Evolutionary conservation across 371 early-diverging fungal genomes (phyloP), one percentile per base, ranked within the genome.

Genomic region (Entomophthora muscae): DNA sequence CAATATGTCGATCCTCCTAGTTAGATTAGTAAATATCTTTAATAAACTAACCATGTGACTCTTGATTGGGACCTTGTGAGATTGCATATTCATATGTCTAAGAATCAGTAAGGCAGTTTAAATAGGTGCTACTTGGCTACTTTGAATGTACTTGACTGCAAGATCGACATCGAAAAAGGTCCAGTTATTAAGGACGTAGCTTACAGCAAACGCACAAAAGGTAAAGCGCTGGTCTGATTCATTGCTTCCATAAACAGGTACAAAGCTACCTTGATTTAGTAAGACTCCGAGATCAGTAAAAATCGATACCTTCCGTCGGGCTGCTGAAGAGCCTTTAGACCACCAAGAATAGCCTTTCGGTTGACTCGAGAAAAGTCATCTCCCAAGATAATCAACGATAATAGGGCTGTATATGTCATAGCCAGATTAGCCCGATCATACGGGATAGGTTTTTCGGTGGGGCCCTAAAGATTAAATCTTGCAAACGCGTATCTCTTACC

Each of bases 161-260:
- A 69, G 67, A 13, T 80, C 77, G 2, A 70, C 67, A 68, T 94
- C 77, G 17, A 95, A 72, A 7, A 90, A 91, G 57, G 80, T 71
- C 86, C 91, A 95, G 73, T 95, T 95, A 69, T 87, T 83, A 32
- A 97, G 70, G 1, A 94, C 78, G 63, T 79, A 82, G 0, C 84
- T 83, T 1, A 93, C 77, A 0, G 83, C 87, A 61, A 87, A 87
- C 0, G 98, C 97, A 69, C 92, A 89, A 74, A 78, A 98, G 10
- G 90, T 69, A 69, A 95, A 95, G 12, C 98, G 82, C 73, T 89
- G 81, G 71, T 98, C 98, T 32, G 77, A 68, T 72, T 95, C 93
- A 57, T 70, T 66, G 26, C 82, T 79, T 32, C 75, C 82, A 23
- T 70, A 70, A 17, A 78, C 76, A 26, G 91, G 85, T 10, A 76